Conservation (phyloP, 78 protist species). For the Dictyostelium citrinum region DNA sequence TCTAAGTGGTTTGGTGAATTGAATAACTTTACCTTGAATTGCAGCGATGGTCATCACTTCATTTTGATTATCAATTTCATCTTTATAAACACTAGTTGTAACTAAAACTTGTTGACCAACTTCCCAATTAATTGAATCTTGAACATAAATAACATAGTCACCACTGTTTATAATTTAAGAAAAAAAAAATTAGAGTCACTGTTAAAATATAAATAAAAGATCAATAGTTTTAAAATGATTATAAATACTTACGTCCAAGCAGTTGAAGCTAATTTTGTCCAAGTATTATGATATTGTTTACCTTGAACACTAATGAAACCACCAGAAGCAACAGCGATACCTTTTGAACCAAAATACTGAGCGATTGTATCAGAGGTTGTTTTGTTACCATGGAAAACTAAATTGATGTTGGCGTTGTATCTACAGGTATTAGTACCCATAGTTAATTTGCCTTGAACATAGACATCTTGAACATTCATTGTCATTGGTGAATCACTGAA, state of each 20-base stretch:
- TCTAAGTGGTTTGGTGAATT: conserved; percentile 29
- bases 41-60: conserved; percentile 69
- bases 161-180: neutral
- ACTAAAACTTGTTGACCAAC: conserved; percentile 78
- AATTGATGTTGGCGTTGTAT: neutral
- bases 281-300: conserved; percentile 79
- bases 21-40: conserved; percentile 13
- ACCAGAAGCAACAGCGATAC: conserved; percentile 62
- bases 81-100: conserved; percentile 61
- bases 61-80: conserved; percentile 54
- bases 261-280: conserved; percentile 78
- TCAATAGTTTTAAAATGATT: too few species aligned
- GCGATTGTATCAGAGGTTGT: conserved; percentile 35
- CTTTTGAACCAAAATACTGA: conserved; percentile 37
- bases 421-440: conserved; percentile 65
- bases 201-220: too few species aligned
- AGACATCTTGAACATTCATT: conserved; percentile 27
- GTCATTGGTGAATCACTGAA: conserved; percentile 24
- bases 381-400: conserved; percentile 40
- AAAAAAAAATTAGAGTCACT: too few species aligned
- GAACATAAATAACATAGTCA: neutral
- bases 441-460: conserved; percentile 36
- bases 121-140: conserved; percentile 82
- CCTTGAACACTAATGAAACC: conserved; percentile 65
- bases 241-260: conserved; percentile 6